These are phyloP conservation scores for Sporobolus alterniflorus DNA, from an alignment of 202 grass and related monocot genomes.

Conservation along the genomic window DNA sequence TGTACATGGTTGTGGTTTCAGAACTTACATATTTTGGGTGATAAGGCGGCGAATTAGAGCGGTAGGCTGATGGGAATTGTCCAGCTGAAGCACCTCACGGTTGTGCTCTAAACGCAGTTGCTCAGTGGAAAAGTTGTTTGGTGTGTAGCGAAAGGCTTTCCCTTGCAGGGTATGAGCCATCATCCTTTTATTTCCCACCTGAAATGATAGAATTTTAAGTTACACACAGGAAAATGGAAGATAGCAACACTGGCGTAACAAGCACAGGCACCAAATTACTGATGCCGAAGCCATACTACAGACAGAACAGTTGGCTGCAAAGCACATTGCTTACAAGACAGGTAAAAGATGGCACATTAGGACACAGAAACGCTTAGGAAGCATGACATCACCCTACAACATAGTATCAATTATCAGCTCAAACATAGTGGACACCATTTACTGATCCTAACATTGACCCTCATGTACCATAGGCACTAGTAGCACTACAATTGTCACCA, in stretches of 20 bases:
- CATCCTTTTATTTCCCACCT: constrained; percentile 39
- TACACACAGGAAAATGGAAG: not conserved
- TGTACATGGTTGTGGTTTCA: not conserved
- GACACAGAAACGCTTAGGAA: not conserved
- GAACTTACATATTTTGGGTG: constrained; percentile 40
- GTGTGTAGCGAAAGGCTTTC: constrained; percentile 15
- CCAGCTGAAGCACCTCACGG: constrained; percentile 34
- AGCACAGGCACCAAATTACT: not conserved
- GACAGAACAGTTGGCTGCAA: not conserved
- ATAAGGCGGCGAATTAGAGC: constrained; percentile 16
- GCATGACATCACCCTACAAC: not conserved
- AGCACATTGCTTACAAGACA: not conserved
- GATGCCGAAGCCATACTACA: not conserved
- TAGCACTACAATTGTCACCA: constrained; percentile 2
- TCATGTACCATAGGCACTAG: not conserved
- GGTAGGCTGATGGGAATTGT: constrained; percentile 34
- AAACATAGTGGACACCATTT: not conserved
- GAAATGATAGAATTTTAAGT: constrained; percentile 2
- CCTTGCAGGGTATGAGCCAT: constrained; percentile 49
- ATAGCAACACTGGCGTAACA: not conserved
- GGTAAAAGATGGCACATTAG: not conserved
- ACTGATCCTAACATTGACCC: not conserved
- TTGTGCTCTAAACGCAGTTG: not conserved
- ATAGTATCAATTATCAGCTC: not conserved
- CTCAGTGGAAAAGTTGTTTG: not conserved